phyloP scores from a whole-genome alignment of 352 stramenopile species.

The Aphanomyces astaci region DNA sequence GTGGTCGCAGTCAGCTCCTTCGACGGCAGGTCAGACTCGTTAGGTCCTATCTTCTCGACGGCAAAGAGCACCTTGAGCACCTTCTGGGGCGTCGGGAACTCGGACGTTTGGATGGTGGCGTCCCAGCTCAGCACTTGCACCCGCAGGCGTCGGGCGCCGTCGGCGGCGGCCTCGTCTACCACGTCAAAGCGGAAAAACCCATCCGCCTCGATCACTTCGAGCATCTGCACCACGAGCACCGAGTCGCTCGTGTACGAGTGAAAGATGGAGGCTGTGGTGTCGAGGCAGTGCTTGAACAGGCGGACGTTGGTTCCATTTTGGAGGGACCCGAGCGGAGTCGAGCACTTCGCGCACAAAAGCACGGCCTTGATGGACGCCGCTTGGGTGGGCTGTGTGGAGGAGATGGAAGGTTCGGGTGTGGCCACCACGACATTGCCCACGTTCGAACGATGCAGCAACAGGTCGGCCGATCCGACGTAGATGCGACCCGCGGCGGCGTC shows the following conservation, averaged over 20 bases:
- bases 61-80: constrained; percentile 65
- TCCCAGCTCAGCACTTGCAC: constrained; percentile 66
- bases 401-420: constrained; percentile 20
- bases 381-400: too few relatives aligned
- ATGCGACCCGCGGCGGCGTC: constrained; percentile 39
- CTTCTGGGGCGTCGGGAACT: constrained; percentile 32
- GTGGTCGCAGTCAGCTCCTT: not conserved
- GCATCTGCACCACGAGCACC: constrained; percentile 51
- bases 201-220: constrained; percentile 61
- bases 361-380: constrained; percentile 33
- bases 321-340: constrained; percentile 28
- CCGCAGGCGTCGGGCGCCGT: not conserved
- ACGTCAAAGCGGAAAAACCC: constrained; percentile 63
- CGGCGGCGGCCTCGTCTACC: not conserved
- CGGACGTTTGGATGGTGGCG: constrained; percentile 39
- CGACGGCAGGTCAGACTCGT: not conserved
- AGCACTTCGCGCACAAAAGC: constrained; percentile 40
- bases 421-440: constrained; percentile 25
- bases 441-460: constrained; percentile 52
- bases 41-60: not conserved
- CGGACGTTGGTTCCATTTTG: constrained; percentile 33
- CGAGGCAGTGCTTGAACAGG: constrained; percentile 49
- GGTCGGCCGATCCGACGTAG: constrained; percentile 53
- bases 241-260: constrained; percentile 64
- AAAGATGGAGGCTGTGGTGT: constrained; percentile 32